phyloP scores from a whole-genome alignment of 163 green algal genomes.

The Prototheca wickerhamii region DNA sequence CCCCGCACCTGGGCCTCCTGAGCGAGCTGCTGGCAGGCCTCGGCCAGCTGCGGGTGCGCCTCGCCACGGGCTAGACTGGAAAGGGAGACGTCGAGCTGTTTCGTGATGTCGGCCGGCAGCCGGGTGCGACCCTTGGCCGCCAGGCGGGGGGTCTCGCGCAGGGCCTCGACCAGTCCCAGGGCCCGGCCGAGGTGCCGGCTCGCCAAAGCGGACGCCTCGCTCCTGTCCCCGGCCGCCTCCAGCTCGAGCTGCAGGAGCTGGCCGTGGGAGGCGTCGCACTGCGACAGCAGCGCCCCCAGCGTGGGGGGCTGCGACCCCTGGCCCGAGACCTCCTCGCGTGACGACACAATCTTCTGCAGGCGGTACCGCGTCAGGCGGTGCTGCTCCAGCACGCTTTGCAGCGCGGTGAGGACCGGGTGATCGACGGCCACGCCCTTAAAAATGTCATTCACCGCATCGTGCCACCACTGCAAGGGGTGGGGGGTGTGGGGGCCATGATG shows the following conservation, averaged over 20 bases:
- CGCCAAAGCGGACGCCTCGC: neutral
- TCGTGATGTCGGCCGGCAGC: neutral
- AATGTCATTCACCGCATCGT: neutral
- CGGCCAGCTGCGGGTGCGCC: neutral
- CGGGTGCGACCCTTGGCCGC: neutral
- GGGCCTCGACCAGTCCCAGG: neutral
- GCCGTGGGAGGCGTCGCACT: neutral
- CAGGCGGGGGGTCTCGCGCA: neutral
- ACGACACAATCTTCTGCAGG: neutral
- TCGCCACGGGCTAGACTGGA: neutral
- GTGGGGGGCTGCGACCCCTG: neutral
- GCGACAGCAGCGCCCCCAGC: neutral
- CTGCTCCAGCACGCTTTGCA: neutral
- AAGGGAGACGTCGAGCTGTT: neutral
- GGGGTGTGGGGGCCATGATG: neutral
- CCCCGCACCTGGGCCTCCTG: neutral
- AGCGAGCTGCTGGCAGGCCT: neutral
- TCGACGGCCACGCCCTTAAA: neutral
- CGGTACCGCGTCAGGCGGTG: neutral
- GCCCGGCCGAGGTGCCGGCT: neutral
- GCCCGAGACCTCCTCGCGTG: neutral
- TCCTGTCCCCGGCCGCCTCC: neutral
- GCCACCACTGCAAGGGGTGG: neutral
- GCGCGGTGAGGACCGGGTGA: neutral
- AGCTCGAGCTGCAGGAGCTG: neutral